These are phyloP conservation scores for Maudiozyma saulgeensis DNA, from an alignment of 805 yeast species.

Conservation along the genomic window DNA sequence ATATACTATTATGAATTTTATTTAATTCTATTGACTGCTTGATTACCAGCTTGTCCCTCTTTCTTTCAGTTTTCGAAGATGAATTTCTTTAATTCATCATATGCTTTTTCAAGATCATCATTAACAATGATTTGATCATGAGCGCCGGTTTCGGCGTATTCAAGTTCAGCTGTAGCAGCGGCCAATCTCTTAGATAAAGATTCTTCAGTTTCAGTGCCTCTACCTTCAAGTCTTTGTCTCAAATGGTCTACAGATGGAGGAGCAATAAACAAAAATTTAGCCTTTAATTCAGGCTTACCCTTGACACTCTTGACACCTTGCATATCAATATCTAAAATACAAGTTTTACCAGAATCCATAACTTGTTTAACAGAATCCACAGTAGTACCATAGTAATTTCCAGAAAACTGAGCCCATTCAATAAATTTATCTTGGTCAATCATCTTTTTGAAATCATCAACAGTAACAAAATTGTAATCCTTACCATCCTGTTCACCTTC, in stretches of 20 bases:
- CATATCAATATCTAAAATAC: conserved; percentile 96
- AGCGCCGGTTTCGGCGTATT: conserved; percentile 80
- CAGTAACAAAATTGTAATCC: conserved; percentile 81
- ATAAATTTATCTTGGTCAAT: conserved; percentile 71
- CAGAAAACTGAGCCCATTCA: conserved; percentile 97
- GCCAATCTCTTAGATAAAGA: conserved; percentile 71
- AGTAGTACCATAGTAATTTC: conserved; percentile 94
- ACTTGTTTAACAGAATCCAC: conserved; percentile 67
- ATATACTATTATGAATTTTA: too few relatives aligned
- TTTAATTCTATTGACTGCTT: too few relatives aligned
- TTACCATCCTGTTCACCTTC: conserved; percentile 82
- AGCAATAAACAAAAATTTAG: conserved; percentile 76
- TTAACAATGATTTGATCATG: conserved; percentile 85
- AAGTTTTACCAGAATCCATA: conserved; percentile 52
- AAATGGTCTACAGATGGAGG: conserved; percentile 87
- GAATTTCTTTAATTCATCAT: conserved; percentile 67
- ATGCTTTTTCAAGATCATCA: conserved; percentile 86
- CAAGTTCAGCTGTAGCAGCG: conserved; percentile 85
- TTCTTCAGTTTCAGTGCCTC: conserved; percentile 94
- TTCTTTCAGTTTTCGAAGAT: conserved; percentile 37
- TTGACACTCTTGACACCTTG: conserved; percentile 96
- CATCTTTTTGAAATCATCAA: conserved; percentile 67
- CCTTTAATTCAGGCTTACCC: conserved; percentile 59
- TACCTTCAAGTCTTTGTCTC: conserved; percentile 62
- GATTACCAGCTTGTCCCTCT: too few relatives aligned